Evolutionary conservation across 768 basidiomycete species (phyloP).

Genomic region (Botryobasidium botryosum): DNA sequence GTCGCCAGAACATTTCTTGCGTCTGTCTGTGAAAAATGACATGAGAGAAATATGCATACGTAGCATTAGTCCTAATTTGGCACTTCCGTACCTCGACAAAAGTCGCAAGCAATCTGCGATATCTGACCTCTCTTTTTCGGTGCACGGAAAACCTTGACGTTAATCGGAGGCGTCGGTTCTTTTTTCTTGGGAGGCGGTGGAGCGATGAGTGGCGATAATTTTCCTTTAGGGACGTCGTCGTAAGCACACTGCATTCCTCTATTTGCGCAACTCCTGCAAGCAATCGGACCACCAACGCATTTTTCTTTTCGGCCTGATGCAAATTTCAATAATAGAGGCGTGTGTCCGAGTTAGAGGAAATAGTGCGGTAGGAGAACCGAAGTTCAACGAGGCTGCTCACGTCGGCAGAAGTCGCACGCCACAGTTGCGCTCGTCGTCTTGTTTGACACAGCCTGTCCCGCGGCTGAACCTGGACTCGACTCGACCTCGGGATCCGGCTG

Average conservation of each 20-base stretch:
- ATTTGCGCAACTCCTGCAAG: slow-evolving; percentile 7
- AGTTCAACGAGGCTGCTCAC: background rate
- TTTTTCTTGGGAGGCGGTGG: slow-evolving; percentile 6
- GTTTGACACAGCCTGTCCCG: no score
- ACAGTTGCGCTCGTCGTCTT: no score
- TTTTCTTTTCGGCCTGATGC: slow-evolving; percentile 10
- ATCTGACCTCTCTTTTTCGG: slow-evolving; percentile 6
- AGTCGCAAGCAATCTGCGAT: slow-evolving; percentile 7
- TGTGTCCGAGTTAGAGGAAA: background rate
- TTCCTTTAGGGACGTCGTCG: slow-evolving; percentile 6
- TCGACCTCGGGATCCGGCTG: no score
- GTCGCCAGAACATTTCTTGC: slow-evolving; percentile 8
- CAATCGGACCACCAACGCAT: slow-evolving; percentile 7
- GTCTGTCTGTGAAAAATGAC: slow-evolving; percentile 1
- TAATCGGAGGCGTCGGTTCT: background rate
- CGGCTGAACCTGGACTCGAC: no score
- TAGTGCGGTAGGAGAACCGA: background rate
- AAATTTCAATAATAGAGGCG: background rate
- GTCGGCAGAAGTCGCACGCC: slow-evolving; percentile 10
- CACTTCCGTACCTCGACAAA: slow-evolving; percentile 5
- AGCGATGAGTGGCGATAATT: no score
- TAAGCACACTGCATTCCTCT: slow-evolving; percentile 8
- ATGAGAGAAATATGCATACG: background rate
- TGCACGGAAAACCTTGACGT: slow-evolving; percentile 1
- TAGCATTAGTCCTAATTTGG: background rate